Percentiles rank a stretch among this genome's conserved stretches.
phyloP scores from a whole-genome alignment of 2,329 filamentous ascomycete genomes.

The Exophiala sp. region DNA sequence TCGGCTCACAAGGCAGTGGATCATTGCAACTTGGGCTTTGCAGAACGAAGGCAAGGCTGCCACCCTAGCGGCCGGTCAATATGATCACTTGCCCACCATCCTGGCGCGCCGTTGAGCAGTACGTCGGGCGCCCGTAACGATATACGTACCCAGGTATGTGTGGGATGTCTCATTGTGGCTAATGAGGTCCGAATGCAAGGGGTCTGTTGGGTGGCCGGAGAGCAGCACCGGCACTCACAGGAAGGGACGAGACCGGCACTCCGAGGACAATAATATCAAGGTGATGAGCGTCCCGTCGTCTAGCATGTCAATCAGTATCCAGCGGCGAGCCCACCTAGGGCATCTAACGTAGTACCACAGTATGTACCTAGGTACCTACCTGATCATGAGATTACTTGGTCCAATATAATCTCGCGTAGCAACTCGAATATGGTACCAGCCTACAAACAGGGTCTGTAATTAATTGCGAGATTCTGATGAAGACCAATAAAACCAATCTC shows the following conservation, averaged over 20 bases:
- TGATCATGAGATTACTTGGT: neutral
- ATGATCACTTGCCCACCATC: too few species aligned
- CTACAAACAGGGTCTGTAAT: neutral
- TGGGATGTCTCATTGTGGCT: neutral
- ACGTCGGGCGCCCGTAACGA: too few species aligned
- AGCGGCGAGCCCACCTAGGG: too few species aligned
- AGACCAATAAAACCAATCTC: neutral
- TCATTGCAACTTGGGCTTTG: neutral
- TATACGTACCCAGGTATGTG: too few species aligned
- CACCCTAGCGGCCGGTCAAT: neutral
- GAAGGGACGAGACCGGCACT: neutral
- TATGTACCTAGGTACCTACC: too few species aligned
- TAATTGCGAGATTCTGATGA: neutral
- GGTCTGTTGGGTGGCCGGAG: neutral
- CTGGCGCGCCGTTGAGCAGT: too few species aligned
- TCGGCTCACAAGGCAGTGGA: neutral
- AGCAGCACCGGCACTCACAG: neutral
- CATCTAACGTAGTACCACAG: too few species aligned
- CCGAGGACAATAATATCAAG: neutral
- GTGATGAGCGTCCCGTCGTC: neutral
- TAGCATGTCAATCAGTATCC: constrained; percentile 1
- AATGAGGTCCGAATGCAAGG: neutral
- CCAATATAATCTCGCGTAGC: constrained; percentile 6
- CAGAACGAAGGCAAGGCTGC: neutral
- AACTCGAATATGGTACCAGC: too few species aligned